Percentiles rank a stretch among this genome's conserved stretches.
These are phyloP conservation scores for Chlorella variabilis DNA, from an alignment of 163 green algal species.

Conservation along the genomic window DNA sequence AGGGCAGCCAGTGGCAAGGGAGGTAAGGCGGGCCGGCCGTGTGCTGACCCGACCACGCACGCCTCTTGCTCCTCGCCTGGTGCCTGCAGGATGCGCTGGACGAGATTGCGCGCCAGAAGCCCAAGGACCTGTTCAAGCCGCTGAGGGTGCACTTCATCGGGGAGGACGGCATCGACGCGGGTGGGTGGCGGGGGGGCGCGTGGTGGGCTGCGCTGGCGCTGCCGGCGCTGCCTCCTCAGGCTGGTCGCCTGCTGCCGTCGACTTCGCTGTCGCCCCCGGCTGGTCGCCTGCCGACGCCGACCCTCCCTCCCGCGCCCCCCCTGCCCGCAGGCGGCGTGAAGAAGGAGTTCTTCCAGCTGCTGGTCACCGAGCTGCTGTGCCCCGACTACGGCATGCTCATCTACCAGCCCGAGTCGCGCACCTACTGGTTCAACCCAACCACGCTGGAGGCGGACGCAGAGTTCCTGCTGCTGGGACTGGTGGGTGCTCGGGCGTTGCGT, in stretches of 20 bases:
- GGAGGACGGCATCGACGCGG: slow-evolving; percentile 94
- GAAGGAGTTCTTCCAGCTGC: slow-evolving; percentile 98
- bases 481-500: too few species aligned
- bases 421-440: slow-evolving; percentile 82
- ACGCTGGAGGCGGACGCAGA: slow-evolving; percentile 74
- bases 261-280: too few species aligned
- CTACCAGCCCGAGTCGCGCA: slow-evolving; percentile 77
- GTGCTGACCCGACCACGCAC: too few species aligned
- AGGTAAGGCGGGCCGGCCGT: too few species aligned
- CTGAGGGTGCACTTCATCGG: slow-evolving; percentile 97
- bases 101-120: slow-evolving; percentile 86
- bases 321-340: slow-evolving; percentile 79
- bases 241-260: too few species aligned
- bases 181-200: slow-evolving; percentile 3
- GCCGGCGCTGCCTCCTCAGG: background rate
- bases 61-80: too few species aligned
- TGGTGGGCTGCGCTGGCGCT: background rate
- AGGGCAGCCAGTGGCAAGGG: too few species aligned
- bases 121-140: slow-evolving; percentile 93
- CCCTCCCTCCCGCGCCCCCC: too few species aligned
- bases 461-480: slow-evolving; percentile 90
- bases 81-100: slow-evolving; percentile 84
- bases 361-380: slow-evolving; percentile 89
- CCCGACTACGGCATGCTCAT: slow-evolving; percentile 93
- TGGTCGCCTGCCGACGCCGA: background rate